Conservation (phyloP, 2,329 filamentous ascomycete genomes). For the Xylaria polymorpha region DNA sequence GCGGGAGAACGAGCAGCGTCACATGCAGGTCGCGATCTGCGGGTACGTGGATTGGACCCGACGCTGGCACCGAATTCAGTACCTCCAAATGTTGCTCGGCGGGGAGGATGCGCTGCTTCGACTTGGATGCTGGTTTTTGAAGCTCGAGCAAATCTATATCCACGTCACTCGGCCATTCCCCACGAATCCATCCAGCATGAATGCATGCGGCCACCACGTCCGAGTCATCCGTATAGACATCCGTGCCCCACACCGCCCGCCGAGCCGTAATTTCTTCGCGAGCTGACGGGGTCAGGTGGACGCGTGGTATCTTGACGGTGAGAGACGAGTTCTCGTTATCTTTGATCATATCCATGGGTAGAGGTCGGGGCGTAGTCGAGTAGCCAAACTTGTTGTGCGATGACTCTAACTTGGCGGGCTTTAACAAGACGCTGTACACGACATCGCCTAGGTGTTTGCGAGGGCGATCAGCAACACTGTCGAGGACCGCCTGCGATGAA, state of each 20-base stretch:
- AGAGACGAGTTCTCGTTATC: slow-evolving; percentile 89
- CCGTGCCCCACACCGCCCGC: slow-evolving; percentile 89
- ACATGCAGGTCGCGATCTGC: slow-evolving; percentile 84
- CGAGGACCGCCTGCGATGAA: slow-evolving; percentile 75
- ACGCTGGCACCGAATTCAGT: slow-evolving; percentile 65
- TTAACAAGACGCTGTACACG: slow-evolving; percentile 78
- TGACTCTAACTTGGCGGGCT: slow-evolving; percentile 60
- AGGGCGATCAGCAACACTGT: slow-evolving; percentile 75
- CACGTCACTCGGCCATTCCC: slow-evolving; percentile 85
- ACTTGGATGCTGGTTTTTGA: slow-evolving; percentile 54
- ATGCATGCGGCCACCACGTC: slow-evolving; percentile 93
- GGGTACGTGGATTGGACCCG: slow-evolving; percentile 72
- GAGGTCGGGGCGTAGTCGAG: slow-evolving; percentile 71
- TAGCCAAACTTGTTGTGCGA: slow-evolving; percentile 58
- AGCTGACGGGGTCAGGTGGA: slow-evolving; percentile 75
- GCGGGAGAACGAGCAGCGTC: slow-evolving; percentile 84
- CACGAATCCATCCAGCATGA: slow-evolving; percentile 90
- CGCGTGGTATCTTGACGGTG: slow-evolving; percentile 85
- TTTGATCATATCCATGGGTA: slow-evolving; percentile 78
- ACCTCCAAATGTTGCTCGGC: slow-evolving; percentile 54
- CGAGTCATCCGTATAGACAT: slow-evolving; percentile 95
- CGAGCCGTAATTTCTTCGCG: slow-evolving; percentile 86
- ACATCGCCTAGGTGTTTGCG: slow-evolving; percentile 86
- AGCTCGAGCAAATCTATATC: slow-evolving; percentile 75
- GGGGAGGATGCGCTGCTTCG: slow-evolving; percentile 47